Conservation (phyloP, 331 rosid genomes). For the Rhamnella rubrinervis region DNA sequence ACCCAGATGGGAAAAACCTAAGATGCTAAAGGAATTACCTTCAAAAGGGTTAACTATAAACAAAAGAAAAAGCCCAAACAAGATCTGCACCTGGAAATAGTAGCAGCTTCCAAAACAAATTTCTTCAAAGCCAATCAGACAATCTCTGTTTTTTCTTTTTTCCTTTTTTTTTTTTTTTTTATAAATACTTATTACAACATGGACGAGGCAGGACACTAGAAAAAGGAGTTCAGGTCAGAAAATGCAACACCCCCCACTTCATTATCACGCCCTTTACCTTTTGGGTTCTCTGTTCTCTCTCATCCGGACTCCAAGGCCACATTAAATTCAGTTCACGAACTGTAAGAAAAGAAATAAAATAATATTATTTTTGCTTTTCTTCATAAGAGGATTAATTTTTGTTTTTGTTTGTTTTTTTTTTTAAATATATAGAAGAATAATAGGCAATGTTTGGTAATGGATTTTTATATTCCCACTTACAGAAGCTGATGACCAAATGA, state of each 20-base stretch:
- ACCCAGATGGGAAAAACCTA: slow-evolving; percentile 17
- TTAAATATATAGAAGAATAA: background rate
- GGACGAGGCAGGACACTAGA: slow-evolving; percentile 24
- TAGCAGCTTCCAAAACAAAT: slow-evolving; percentile 18
- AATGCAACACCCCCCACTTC: slow-evolving; percentile 32
- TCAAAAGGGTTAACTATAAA: background rate
- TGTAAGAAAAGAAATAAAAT: slow-evolving; percentile 21
- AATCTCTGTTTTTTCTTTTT: background rate
- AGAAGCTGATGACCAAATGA: slow-evolving; percentile 19
- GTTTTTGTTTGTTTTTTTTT: background rate
- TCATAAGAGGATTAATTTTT: background rate
- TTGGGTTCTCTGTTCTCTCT: slow-evolving; percentile 21
- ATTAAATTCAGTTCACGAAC: slow-evolving; percentile 55
- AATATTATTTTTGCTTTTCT: background rate
- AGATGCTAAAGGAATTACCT: background rate
- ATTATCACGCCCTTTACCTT: slow-evolving; percentile 17
- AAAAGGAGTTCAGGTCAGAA: slow-evolving; percentile 49
- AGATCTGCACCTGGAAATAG: slow-evolving; percentile 36
- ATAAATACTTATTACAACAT: slow-evolving; percentile 14
- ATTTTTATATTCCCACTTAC: slow-evolving; percentile 15
- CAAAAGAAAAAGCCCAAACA: background rate
- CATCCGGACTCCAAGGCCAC: slow-evolving; percentile 63
- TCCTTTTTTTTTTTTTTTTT: background rate
- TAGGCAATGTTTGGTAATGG: slow-evolving; percentile 2
- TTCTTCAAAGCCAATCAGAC: background rate